phyloP scores from a whole-genome alignment of 352 stramenopile genomes.

The Phytophthora pisi region DNA sequence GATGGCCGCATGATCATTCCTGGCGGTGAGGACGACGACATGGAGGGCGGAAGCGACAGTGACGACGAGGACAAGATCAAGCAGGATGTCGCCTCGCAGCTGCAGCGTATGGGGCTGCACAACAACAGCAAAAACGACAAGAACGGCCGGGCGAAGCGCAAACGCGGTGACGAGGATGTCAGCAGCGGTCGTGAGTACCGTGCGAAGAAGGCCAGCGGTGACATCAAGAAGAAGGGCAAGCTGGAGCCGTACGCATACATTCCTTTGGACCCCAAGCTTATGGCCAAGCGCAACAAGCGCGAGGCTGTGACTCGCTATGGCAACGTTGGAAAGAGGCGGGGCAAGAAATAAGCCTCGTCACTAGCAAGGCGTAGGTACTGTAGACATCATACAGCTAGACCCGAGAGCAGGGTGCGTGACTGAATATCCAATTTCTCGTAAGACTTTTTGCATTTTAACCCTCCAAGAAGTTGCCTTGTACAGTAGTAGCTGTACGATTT shows the following conservation, averaged over 20 bases:
- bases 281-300: constrained; percentile 90
- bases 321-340: constrained; percentile 82
- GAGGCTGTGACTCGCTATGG: constrained; percentile 76
- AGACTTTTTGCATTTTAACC: constrained; percentile 8
- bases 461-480: too few relatives aligned
- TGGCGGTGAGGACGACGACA: constrained; percentile 57
- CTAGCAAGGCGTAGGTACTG: constrained; percentile 20
- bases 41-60: constrained; percentile 48
- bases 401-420: constrained; percentile 25
- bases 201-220: constrained; percentile 95
- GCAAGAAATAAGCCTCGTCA: constrained; percentile 37
- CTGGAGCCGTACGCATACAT: constrained; percentile 98
- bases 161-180: constrained; percentile 67
- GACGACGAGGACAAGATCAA: constrained; percentile 87
- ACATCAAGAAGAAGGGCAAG: constrained; percentile 97
- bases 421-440: constrained; percentile 36
- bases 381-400: constrained; percentile 40
- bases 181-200: constrained; percentile 91
- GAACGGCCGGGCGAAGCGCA: constrained; percentile 44
- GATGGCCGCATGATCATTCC: constrained; percentile 90
- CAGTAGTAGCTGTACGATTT: too few relatives aligned
- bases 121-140: constrained; percentile 40
- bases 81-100: constrained; percentile 78
- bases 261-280: constrained; percentile 95
- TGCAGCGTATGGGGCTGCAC: constrained; percentile 85